Evolutionary conservation across 225 moss, liverwort and hornwort species (phyloP), one percentile per base, ranked within the genome.

Genomic region (Straminergon stramineum): DNA sequence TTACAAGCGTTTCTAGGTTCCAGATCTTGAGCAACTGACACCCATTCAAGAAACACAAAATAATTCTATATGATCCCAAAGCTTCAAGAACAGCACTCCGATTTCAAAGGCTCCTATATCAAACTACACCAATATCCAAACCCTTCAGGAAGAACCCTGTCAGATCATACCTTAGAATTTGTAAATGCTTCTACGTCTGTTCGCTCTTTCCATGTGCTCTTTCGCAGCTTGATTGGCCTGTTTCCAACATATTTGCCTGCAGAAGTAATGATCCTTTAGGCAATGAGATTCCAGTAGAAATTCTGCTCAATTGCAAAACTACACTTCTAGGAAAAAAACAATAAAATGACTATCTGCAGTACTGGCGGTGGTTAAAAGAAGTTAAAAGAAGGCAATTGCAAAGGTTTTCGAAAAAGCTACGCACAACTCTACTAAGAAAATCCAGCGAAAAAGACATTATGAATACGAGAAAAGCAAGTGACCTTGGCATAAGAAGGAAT

Each of bases 181-280:
- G 93, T 93, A 39, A 88, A 85, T 58, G 97, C 95, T 67, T 97
- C 96, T 74, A 51, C 79, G 84, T 99, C 96, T 60, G 95, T 99
- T 85, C 99, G 94, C 87, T 99, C 99, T 91, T 97, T 99, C 99
- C 99, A 99, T 22, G 97, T 96, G 91, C 99, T 99, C 92, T 99
- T 99, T 69, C 97, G 95, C 84, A 99, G 91, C 91, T 99, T 99
- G 56, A 99, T 99, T 73, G 99, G 99, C 88, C 99, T 95, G 78
- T 99, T 99, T 79, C 97, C 99, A 80, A 99, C 99, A 92, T 99
- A 99, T 90, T 99, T 99, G 37, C 99, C 99, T 99, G 92, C 91
- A 84, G 60, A 84, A 84, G n/a, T 13, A 84, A 87, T 64, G 30
- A 62, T 51, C 75, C 84, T 18, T 24, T 9, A 27, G 56, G 35